These are phyloP conservation scores for Dactylellina parvicollis DNA, from an alignment of 2,329 filamentous ascomycete genomes.

Conservation along the genomic window DNA sequence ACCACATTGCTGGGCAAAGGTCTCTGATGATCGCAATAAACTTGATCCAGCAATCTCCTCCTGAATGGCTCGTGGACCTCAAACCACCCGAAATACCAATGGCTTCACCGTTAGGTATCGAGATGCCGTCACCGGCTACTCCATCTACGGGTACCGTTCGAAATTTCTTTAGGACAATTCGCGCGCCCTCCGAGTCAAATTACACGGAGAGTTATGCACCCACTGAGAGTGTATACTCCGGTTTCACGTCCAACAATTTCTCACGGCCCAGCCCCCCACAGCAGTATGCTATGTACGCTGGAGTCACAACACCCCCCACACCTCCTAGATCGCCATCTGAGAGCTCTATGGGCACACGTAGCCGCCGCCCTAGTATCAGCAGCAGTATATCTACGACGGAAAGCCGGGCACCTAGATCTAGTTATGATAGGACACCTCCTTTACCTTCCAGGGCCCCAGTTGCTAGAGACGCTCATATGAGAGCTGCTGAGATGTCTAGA, in stretches of 20 bases:
- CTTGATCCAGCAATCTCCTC: conserved; percentile 47
- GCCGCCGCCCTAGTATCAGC: conserved; percentile 30
- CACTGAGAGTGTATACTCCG: conserved; percentile 1
- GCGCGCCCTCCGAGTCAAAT: conserved; percentile 24
- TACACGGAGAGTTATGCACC: conserved; percentile 20
- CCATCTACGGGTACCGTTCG: conserved; percentile 7
- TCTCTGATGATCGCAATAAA: conserved; percentile 53
- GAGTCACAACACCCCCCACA: conserved; percentile 22
- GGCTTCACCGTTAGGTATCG: conserved; percentile 8
- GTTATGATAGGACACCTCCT: conserved; percentile 17
- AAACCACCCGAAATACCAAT: conserved; percentile 7
- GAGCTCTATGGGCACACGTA: conserved; percentile 12
- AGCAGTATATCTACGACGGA: conserved; percentile 18
- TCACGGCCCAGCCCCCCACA: conserved; percentile 30
- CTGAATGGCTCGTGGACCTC: conserved; percentile 36
- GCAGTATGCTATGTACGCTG: conserved; percentile 27
- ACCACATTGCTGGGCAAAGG: conserved; percentile 44
- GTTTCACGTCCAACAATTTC: conserved; percentile 16
- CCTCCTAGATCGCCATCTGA: conserved; percentile 47
- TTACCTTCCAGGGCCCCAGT: conserved; percentile 1
- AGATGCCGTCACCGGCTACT: conserved; percentile 14
- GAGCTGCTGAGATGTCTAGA: neutral
- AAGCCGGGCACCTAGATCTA: conserved; percentile 6
- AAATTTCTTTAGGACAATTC: conserved; percentile 37
- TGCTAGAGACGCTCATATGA: conserved; percentile 2